Evolutionary conservation across 805 yeast genomes (phyloP).

Genomic region (Ogataea angusta): DNA sequence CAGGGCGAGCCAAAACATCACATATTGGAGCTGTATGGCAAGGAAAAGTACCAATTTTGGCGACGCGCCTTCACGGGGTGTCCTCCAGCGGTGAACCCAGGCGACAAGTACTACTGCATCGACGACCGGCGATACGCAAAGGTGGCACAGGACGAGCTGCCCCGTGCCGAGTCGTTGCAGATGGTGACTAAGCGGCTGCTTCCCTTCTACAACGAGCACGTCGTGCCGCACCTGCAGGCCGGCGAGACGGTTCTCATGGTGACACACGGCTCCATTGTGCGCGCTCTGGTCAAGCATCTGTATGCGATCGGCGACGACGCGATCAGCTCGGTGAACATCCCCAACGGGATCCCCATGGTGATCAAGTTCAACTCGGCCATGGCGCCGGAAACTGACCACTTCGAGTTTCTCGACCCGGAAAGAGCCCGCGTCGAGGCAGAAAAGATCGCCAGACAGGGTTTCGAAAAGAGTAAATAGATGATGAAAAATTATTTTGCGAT

Average conservation of each 20-base stretch:
- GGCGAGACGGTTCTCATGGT: slow-evolving; percentile 63
- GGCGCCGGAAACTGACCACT: slow-evolving; percentile 32
- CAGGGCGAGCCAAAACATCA: slow-evolving; percentile 76
- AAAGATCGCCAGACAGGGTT: slow-evolving; percentile 77
- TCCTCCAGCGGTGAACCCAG: slow-evolving; percentile 49
- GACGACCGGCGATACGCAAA: slow-evolving; percentile 42
- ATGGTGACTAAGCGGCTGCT: slow-evolving; percentile 67
- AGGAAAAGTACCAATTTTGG: slow-evolving; percentile 71
- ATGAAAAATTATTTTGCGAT: neutral
- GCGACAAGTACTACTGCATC: slow-evolving; percentile 36
- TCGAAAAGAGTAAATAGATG: slow-evolving; percentile 19
- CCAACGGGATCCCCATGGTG: slow-evolving; percentile 79
- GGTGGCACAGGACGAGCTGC: slow-evolving; percentile 47
- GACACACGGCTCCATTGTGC: slow-evolving; percentile 79
- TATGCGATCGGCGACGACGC: slow-evolving; percentile 63
- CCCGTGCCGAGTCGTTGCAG: slow-evolving; percentile 69
- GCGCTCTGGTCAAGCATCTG: slow-evolving; percentile 69
- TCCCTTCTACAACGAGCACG: slow-evolving; percentile 56
- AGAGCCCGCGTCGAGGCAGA: slow-evolving; percentile 76
- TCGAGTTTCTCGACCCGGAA: slow-evolving; percentile 76
- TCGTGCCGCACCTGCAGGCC: slow-evolving; percentile 44
- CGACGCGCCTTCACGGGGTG: slow-evolving; percentile 76
- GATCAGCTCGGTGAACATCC: slow-evolving; percentile 72
- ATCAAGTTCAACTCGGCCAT: slow-evolving; percentile 52
- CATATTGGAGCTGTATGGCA: slow-evolving; percentile 62